Evolutionary conservation across 805 yeast species (phyloP).

Genomic region (Lipomyces kockii): DNA sequence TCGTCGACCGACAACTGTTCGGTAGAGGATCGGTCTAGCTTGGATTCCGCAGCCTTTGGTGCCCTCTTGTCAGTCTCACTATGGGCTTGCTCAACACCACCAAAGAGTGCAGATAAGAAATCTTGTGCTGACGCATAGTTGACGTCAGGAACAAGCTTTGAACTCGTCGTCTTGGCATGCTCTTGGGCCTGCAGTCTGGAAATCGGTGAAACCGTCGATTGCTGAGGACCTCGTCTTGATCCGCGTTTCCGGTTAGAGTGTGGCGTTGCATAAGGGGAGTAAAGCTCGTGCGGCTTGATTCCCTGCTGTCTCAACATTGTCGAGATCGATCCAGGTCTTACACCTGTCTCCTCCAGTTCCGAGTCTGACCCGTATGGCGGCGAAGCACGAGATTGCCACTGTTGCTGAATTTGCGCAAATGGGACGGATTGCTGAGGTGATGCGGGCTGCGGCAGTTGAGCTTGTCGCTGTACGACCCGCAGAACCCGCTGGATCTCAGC

Average conservation of each 20-base stretch:
- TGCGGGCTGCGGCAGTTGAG: slow-evolving; percentile 1
- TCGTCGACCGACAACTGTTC: slow-evolving; percentile 11
- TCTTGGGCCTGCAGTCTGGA: background rate
- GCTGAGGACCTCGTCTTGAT: slow-evolving; percentile 23
- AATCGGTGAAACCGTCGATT: background rate
- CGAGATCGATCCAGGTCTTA: slow-evolving; percentile 31
- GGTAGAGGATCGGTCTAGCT: background rate
- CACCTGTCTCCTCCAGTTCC: slow-evolving; percentile 26
- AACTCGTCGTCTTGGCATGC: slow-evolving; percentile 6
- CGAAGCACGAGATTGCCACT: slow-evolving; percentile 6
- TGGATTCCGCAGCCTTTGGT: background rate
- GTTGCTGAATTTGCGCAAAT: slow-evolving; percentile 3
- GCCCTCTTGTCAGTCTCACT: slow-evolving; percentile 5
- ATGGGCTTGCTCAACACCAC: slow-evolving; percentile 12
- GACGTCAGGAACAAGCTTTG: slow-evolving; percentile 32
- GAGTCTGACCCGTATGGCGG: slow-evolving; percentile 16
- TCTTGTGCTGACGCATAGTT: slow-evolving; percentile 33
- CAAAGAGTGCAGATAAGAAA: slow-evolving; percentile 27
- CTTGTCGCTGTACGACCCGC: slow-evolving; percentile 16
- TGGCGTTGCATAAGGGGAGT: slow-evolving; percentile 5
- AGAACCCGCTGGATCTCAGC: slow-evolving; percentile 25
- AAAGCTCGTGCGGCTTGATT: slow-evolving; percentile 22
- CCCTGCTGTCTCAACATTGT: slow-evolving; percentile 30
- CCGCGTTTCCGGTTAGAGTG: slow-evolving; percentile 22
- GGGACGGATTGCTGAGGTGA: background rate